A percentile compares a stretch with the other conserved stretches of the same genome.
These are phyloP conservation scores for Staphylotrichum longicolle DNA, from an alignment of 495 filamentous ascomycete genomes.

Conservation along the genomic window DNA sequence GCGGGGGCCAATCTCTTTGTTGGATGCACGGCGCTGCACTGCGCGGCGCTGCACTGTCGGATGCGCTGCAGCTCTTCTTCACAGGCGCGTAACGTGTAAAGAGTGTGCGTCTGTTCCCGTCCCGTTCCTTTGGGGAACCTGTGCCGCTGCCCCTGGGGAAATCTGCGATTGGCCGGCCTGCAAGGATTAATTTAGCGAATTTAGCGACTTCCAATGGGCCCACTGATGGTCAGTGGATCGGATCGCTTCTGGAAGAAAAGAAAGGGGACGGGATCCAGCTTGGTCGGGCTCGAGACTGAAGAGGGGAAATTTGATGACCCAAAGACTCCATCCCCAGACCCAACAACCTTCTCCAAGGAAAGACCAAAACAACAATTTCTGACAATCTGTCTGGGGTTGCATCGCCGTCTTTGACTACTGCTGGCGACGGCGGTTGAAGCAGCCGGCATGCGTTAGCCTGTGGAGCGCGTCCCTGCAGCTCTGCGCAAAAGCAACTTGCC, in stretches of 20 bases:
- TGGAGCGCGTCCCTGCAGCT: conserved; percentile 2
- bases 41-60: conserved; percentile 7
- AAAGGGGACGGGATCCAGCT: background rate
- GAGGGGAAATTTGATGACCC: background rate
- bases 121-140: conserved; percentile 3
- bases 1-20: conserved; percentile 2
- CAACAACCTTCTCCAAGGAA: background rate
- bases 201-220: conserved; percentile 8
- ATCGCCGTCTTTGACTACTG: conserved; percentile 5
- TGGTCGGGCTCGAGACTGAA: background rate
- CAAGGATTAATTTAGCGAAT: conserved; percentile 4
- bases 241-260: too few species aligned
- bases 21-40: background rate
- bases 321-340: too few species aligned
- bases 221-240: conserved; percentile 14
- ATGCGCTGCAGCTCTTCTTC: background rate
- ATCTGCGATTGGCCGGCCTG: background rate
- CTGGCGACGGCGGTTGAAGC: background rate
- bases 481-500: conserved; percentile 14
- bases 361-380: background rate
- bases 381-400: background rate
- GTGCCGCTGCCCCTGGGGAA: conserved; percentile 9
- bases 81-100: conserved; percentile 28
- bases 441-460: background rate
- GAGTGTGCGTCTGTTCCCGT: conserved; percentile 25